Evolutionary conservation across 192 early-diverging fungal species (phyloP).

Genomic region (Allomyces macrogynus): DNA sequence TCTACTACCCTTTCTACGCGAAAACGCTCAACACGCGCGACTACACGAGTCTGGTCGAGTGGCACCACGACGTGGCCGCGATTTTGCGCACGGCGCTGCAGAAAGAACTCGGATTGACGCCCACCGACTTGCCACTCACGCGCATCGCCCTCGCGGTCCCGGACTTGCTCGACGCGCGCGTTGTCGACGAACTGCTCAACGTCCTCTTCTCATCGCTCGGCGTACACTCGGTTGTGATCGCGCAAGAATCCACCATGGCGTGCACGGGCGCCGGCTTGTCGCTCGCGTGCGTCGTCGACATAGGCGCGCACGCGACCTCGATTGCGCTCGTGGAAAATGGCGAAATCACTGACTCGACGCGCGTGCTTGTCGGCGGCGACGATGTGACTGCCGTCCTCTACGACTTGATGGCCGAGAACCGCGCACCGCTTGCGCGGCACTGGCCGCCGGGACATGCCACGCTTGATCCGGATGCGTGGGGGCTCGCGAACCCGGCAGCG

Average conservation of each 20-base stretch:
- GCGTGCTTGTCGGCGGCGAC: constrained; percentile 54
- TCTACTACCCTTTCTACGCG: constrained; percentile 58
- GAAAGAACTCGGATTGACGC: constrained; percentile 42
- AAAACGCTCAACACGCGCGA: constrained; percentile 58
- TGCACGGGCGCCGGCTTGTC: constrained; percentile 74
- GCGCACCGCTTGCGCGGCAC: constrained; percentile 15
- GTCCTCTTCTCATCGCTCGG: constrained; percentile 57
- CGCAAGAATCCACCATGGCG: constrained; percentile 64
- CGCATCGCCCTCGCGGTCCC: constrained; percentile 51
- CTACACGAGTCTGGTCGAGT: constrained; percentile 39
- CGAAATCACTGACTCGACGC: constrained; percentile 46
- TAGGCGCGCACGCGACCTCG: constrained; percentile 76
- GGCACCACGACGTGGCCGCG: constrained; percentile 50
- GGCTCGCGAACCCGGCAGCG: constrained; percentile 32
- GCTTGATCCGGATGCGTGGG: constrained; percentile 41
- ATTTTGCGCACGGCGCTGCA: constrained; percentile 59
- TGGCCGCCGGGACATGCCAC: no score
- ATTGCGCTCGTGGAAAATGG: constrained; percentile 72
- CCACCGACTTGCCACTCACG: constrained; percentile 26
- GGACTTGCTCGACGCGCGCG: constrained; percentile 42
- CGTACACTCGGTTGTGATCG: constrained; percentile 49
- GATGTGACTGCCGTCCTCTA: constrained; percentile 62
- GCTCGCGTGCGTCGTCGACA: constrained; percentile 68
- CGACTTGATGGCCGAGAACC: constrained; percentile 21
- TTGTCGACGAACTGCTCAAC: constrained; percentile 37